These are phyloP conservation scores for Ophiocordyceps robertsii DNA, from an alignment of 2,329 filamentous ascomycete species.

Conservation along the genomic window DNA sequence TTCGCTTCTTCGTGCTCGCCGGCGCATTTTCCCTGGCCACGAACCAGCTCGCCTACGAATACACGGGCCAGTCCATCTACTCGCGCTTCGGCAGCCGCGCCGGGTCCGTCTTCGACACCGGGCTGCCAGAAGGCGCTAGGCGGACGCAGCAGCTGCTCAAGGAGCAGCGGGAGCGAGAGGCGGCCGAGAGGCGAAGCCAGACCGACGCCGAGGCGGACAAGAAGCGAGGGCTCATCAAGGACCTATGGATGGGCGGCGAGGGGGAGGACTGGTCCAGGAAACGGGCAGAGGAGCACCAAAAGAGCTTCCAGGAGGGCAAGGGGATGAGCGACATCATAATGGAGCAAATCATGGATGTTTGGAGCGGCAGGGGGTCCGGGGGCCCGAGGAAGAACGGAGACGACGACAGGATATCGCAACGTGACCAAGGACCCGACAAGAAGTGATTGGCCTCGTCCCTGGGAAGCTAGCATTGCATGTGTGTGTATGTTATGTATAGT, in stretches of 20 bases:
- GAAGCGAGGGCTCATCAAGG: slow-evolving; percentile 22
- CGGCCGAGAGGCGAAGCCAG: slow-evolving; percentile 12
- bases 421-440: slow-evolving; percentile 10
- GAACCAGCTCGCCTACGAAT: slow-evolving; percentile 42
- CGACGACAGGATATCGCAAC: slow-evolving; percentile 7
- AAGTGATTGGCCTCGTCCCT: background rate
- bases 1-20: slow-evolving; percentile 36
- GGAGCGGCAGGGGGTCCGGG: slow-evolving; percentile 20
- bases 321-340: slow-evolving; percentile 42
- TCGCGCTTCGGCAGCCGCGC: slow-evolving; percentile 30
- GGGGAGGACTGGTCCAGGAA: slow-evolving; percentile 39
- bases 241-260: slow-evolving; percentile 46
- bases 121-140: slow-evolving; percentile 43
- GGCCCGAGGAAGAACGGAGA: slow-evolving; percentile 14
- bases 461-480: too few relatives aligned
- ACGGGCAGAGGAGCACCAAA: slow-evolving; percentile 35
- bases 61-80: slow-evolving; percentile 39
- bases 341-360: slow-evolving; percentile 44
- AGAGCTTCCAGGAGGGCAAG: slow-evolving; percentile 40
- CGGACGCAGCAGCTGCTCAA: slow-evolving; percentile 31
- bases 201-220: slow-evolving; percentile 16
- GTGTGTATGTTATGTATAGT: too few relatives aligned
- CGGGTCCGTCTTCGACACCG: slow-evolving; percentile 30
- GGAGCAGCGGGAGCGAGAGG: slow-evolving; percentile 29
- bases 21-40: slow-evolving; percentile 37